Conservation (phyloP, 257 asterid species). For the Knoxia roxburghii region DNA sequence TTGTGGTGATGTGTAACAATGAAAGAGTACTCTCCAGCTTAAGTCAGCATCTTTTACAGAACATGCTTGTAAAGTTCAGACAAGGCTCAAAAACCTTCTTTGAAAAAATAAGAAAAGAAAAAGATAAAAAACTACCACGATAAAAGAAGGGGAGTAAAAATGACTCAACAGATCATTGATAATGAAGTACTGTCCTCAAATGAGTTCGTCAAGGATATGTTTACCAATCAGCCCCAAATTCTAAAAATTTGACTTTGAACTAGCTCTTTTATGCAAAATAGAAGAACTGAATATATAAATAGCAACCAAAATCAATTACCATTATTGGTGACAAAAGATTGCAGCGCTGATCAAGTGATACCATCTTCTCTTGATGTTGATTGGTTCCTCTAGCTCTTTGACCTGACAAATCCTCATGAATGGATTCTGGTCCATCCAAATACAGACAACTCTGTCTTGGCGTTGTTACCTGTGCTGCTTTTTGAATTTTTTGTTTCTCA, state of each 20-base stretch:
- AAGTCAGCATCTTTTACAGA: neutral
- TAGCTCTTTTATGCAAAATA: neutral
- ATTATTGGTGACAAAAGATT: constrained; percentile 37
- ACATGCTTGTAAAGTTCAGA: too few species aligned
- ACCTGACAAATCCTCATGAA: constrained; percentile 11
- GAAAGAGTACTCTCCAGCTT: neutral
- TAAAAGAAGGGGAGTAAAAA: too few species aligned
- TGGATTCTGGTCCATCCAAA: constrained; percentile 15
- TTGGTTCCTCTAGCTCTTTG: constrained; percentile 14
- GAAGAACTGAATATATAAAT: neutral
- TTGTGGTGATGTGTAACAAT: neutral
- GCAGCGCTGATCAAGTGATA: constrained; percentile 15
- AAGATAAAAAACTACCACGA: too few species aligned
- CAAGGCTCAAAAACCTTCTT: too few species aligned
- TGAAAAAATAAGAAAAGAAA: too few species aligned
- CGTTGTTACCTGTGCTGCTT: constrained; percentile 15
- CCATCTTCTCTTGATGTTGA: constrained; percentile 21
- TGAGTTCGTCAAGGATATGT: neutral
- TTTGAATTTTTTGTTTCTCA: constrained; percentile 17
- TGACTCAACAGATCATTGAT: too few species aligned
- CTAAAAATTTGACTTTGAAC: neutral
- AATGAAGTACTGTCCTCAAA: neutral
- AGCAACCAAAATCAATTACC: constrained; percentile 35
- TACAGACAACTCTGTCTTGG: constrained; percentile 17
- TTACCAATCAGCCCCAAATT: neutral